Conservation (phyloP, 768 basidiomycete genomes). For the Termitomyces sp. region DNA sequence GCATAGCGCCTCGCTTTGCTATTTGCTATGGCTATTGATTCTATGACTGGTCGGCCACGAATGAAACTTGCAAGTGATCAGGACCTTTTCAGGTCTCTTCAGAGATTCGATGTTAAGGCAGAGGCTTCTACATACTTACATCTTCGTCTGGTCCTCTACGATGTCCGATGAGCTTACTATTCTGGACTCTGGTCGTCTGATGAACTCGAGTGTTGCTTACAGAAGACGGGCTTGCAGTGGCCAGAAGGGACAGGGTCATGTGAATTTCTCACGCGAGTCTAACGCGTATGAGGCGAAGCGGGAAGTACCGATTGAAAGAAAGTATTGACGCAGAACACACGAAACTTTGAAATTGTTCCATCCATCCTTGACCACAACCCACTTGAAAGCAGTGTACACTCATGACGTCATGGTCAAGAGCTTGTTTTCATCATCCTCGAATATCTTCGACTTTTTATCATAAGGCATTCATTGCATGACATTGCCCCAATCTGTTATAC, state of each 20-base stretch:
- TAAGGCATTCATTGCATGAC: too few species aligned
- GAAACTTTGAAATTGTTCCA: not conserved
- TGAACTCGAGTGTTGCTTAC: conserved; percentile 64
- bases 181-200: conserved; percentile 65
- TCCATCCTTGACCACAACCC: too few species aligned
- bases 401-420: too few species aligned
- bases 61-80: not conserved
- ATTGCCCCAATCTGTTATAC: not conserved
- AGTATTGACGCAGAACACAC: conserved; percentile 24
- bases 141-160: conserved; percentile 48
- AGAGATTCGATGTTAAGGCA: too few species aligned
- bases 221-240: conserved; percentile 61
- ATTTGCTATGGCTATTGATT: not conserved
- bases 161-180: conserved; percentile 59
- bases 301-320: conserved; percentile 48
- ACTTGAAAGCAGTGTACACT: too few species aligned
- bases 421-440: too few species aligned
- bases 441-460: too few species aligned
- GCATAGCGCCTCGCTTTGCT: not conserved
- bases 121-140: conserved; percentile 51
- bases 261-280: conserved; percentile 71
- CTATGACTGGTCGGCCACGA: not conserved
- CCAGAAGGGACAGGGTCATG: conserved; percentile 25
- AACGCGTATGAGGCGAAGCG: conserved; percentile 70
- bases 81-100: not conserved